A percentile compares a stretch with the other conserved stretches of the same genome.
These are phyloP conservation scores for Boletellus ananas DNA, from an alignment of 768 basidiomycete species.

Conservation along the genomic window DNA sequence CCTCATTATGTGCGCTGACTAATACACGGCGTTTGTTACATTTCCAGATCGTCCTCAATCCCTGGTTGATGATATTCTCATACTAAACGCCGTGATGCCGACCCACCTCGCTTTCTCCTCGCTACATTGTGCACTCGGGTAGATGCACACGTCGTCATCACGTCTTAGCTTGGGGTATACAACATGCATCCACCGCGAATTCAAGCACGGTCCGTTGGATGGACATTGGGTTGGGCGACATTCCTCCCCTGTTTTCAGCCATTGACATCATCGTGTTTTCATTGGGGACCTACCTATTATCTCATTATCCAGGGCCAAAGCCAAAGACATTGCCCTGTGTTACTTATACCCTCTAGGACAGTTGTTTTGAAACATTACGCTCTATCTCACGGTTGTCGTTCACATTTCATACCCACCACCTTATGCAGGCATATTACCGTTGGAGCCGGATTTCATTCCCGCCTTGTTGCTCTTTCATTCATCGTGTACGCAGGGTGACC, in stretches of 20 bases:
- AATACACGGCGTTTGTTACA: background rate
- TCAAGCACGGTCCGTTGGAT: background rate
- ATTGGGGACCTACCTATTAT: slow-evolving; percentile 15
- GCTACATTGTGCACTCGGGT: background rate
- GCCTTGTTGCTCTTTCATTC: background rate
- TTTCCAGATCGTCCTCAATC: slow-evolving; percentile 74
- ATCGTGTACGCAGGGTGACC: background rate
- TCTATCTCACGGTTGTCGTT: background rate
- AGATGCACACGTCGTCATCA: background rate
- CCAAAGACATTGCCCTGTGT: background rate
- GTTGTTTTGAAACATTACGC: slow-evolving; percentile 3
- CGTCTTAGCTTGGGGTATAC: background rate
- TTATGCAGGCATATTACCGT: background rate
- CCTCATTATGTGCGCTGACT: slow-evolving; percentile 12
- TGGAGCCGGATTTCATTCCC: slow-evolving; percentile 17
- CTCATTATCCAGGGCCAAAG: slow-evolving; percentile 6
- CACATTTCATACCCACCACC: background rate
- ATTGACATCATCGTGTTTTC: background rate
- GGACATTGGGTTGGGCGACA: slow-evolving; percentile 8
- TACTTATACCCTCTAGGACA: slow-evolving; percentile 12
- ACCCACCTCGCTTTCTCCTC: slow-evolving; percentile 8
- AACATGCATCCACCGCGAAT: background rate
- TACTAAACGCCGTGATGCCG: slow-evolving; percentile 28
- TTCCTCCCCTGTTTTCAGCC: background rate
- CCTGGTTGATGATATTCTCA: slow-evolving; percentile 85